phyloP scores from a whole-genome alignment of 495 filamentous ascomycete species.

The Evansstolkia leycettana region DNA sequence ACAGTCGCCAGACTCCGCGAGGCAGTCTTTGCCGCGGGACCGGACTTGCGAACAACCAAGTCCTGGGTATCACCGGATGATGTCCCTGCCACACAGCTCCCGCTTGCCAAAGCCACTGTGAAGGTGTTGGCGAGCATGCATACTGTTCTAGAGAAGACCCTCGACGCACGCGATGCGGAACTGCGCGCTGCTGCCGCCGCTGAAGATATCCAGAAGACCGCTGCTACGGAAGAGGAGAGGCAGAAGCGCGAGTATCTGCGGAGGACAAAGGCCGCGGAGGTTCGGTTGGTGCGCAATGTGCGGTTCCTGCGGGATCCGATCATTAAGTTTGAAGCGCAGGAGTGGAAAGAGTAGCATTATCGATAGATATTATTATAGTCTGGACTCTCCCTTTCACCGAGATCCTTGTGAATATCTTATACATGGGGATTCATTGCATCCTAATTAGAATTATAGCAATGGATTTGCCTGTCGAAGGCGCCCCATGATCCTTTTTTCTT shows the following conservation, averaged over 20 bases:
- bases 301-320: constrained; percentile 50
- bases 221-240: constrained; percentile 32
- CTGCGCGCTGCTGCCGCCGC: constrained; percentile 16
- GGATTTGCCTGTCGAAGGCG: too few species aligned
- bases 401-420: too few species aligned
- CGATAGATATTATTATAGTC: background rate
- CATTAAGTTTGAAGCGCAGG: constrained; percentile 21
- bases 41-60: constrained; percentile 29
- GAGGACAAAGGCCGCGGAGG: constrained; percentile 64
- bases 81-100: constrained; percentile 55
- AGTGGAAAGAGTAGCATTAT: constrained; percentile 17
- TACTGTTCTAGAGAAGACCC: constrained; percentile 64
- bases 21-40: constrained; percentile 40
- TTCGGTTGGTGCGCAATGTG: constrained; percentile 64
- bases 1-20: constrained; percentile 83
- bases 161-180: constrained; percentile 49
- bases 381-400: background rate
- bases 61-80: constrained; percentile 61
- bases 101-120: constrained; percentile 69
- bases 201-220: constrained; percentile 7
- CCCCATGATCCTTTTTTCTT: too few species aligned
- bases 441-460: too few species aligned
- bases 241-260: constrained; percentile 54
- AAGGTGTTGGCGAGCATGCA: constrained; percentile 94
- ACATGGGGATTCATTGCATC: too few species aligned